A percentile compares a stretch with the other conserved stretches of the same genome.
These are phyloP conservation scores for Cladosporium colombiae DNA, from an alignment of 2,329 filamentous ascomycete species.

Conservation along the genomic window DNA sequence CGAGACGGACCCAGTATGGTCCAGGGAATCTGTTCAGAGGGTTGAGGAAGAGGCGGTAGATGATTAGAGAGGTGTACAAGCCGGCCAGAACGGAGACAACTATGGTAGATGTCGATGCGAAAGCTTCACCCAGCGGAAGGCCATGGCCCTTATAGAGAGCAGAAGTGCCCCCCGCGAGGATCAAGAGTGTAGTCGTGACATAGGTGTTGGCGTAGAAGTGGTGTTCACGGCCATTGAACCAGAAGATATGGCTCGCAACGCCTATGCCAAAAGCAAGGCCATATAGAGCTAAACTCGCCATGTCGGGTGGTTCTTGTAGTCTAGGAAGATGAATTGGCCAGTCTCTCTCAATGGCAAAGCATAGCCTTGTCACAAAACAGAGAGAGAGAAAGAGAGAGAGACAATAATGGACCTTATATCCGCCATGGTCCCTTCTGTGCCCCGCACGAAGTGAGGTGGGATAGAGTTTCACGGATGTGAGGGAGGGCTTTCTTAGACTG, in stretches of 20 bases:
- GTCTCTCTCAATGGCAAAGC: neutral
- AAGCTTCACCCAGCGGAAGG: constrained; percentile 20
- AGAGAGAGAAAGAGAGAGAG: neutral
- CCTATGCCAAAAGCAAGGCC: constrained; percentile 18
- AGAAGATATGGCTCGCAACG: constrained; percentile 29
- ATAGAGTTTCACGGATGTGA: neutral
- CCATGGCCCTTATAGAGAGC: constrained; percentile 25
- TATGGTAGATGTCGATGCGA: constrained; percentile 21
- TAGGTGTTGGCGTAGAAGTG: constrained; percentile 33
- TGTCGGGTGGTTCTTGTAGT: neutral
- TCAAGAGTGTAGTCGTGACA: constrained; percentile 27
- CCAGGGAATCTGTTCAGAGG: constrained; percentile 39
- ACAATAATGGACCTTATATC: neutral
- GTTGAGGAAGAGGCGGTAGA: constrained; percentile 41
- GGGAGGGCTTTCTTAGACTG: neutral
- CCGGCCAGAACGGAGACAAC: constrained; percentile 27
- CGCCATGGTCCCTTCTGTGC: neutral
- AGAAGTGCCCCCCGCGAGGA: constrained; percentile 23
- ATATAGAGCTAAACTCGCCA: constrained; percentile 12
- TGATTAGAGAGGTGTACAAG: constrained; percentile 37
- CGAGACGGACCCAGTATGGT: constrained; percentile 38
- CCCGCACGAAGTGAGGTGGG: neutral
- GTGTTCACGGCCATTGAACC: constrained; percentile 32
- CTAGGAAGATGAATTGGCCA: neutral
- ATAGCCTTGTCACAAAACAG: neutral